These are phyloP conservation scores for Hymenoscyphus repandus DNA, from an alignment of 2,329 filamentous ascomycete genomes.

Conservation along the genomic window DNA sequence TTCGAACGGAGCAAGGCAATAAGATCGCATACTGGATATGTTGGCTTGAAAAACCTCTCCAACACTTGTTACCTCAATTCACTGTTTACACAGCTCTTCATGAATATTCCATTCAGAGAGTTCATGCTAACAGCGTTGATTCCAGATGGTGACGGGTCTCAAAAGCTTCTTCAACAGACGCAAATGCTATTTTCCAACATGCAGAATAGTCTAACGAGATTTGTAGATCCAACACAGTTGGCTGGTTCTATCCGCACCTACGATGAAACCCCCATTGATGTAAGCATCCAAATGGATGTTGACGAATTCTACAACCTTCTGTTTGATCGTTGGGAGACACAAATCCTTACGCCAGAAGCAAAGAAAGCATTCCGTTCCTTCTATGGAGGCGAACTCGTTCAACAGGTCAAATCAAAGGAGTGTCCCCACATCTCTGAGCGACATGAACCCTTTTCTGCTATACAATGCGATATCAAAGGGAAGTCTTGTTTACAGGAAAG, in stretches of 20 bases:
- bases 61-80: slow-evolving; percentile 99
- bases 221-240: slow-evolving; percentile 66
- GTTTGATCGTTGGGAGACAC: slow-evolving; percentile 84
- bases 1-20: slow-evolving; percentile 65
- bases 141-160: slow-evolving; percentile 47
- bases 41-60: slow-evolving; percentile 85
- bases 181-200: slow-evolving; percentile 79
- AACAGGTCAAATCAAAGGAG: slow-evolving; percentile 93
- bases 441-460: slow-evolving; percentile 85
- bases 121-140: slow-evolving; percentile 69
- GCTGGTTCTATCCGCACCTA: slow-evolving; percentile 76
- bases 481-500: slow-evolving; percentile 81
- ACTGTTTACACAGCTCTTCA: slow-evolving; percentile 88
- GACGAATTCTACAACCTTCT: slow-evolving; percentile 96
- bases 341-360: slow-evolving; percentile 61
- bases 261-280: slow-evolving; percentile 77
- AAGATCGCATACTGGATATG: slow-evolving; percentile 74
- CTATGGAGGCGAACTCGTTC: slow-evolving; percentile 86
- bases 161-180: slow-evolving; percentile 69
- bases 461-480: slow-evolving; percentile 94
- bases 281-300: slow-evolving; percentile 92
- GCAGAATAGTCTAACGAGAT: slow-evolving; percentile 74
- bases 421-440: slow-evolving; percentile 90
- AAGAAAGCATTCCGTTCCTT: slow-evolving; percentile 75
- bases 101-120: slow-evolving; percentile 81